A percentile compares a stretch with the other conserved stretches of the same genome.
These are phyloP conservation scores for Epicoccum sorghinum DNA, from an alignment of 2,329 filamentous ascomycete genomes.

Conservation along the genomic window DNA sequence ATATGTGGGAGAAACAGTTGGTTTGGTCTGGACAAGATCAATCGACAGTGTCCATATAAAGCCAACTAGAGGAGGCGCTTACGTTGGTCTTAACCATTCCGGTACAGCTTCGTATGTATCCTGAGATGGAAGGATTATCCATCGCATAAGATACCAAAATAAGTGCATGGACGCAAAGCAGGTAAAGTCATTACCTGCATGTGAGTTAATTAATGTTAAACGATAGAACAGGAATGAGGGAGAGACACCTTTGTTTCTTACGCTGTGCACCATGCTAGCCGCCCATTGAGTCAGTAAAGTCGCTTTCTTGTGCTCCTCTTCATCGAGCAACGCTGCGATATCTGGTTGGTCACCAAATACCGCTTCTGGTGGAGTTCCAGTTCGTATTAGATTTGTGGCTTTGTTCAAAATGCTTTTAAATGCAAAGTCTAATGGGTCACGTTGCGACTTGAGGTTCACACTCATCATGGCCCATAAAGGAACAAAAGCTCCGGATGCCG, in stretches of 20 bases:
- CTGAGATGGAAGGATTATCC: not conserved
- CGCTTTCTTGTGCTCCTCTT: not conserved
- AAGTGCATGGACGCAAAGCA: not conserved
- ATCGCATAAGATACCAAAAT: not conserved
- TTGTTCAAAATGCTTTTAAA: not conserved
- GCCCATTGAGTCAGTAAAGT: not conserved
- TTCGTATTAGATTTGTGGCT: not conserved
- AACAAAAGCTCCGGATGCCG: not conserved
- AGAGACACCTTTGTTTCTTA: not conserved
- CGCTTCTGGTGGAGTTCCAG: not conserved
- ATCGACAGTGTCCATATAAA: not conserved
- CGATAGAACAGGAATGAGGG: no score
- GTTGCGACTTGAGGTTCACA: not conserved
- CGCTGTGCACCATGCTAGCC: not conserved
- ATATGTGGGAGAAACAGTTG: not conserved
- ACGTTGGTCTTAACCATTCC: not conserved
- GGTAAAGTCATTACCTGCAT: not conserved
- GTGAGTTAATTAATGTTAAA: not conserved
- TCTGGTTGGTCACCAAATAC: not conserved
- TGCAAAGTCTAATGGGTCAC: not conserved
- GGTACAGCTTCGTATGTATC: not conserved
- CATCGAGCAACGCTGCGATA: not conserved
- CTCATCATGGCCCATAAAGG: not conserved
- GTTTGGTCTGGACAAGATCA: not conserved
- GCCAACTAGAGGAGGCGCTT: no score